Conservation (phyloP, 2,329 filamentous ascomycete species). For the Geosmithia morbida region DNA sequence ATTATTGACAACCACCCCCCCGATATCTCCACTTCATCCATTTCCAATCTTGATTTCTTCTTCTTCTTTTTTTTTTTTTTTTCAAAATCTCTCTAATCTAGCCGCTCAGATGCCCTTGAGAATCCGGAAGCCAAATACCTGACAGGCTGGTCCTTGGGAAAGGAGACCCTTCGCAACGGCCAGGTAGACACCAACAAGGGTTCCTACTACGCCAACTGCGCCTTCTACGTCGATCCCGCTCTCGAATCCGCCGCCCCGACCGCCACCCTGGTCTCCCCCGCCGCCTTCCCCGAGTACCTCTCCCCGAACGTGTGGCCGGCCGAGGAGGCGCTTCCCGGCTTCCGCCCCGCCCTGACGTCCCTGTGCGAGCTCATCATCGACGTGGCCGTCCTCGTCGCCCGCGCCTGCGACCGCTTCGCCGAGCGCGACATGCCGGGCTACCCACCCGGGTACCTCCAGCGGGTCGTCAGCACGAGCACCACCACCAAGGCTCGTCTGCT, state of each 20-base stretch:
- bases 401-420: constrained; percentile 81
- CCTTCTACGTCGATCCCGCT: constrained; percentile 53
- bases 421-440: constrained; percentile 60
- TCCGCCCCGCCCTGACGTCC: constrained; percentile 55
- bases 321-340: constrained; percentile 55
- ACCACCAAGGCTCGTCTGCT: constrained; percentile 84
- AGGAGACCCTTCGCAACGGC: constrained; percentile 66
- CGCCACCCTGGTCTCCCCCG: constrained; percentile 35
- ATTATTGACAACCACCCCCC: background rate
- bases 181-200: constrained; percentile 70
- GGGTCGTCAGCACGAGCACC: constrained; percentile 69
- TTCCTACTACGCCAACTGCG: constrained; percentile 74
- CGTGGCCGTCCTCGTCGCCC: constrained; percentile 72
- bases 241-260: constrained; percentile 50
- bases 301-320: constrained; percentile 76
- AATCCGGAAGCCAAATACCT: constrained; percentile 48
- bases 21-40: background rate
- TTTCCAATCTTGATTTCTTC: too few relatives aligned
- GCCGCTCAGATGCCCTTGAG: constrained; percentile 33
- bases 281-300: constrained; percentile 74
- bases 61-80: too few relatives aligned
- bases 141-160: constrained; percentile 67
- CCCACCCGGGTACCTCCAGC: constrained; percentile 64
- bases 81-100: too few relatives aligned
- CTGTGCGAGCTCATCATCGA: constrained; percentile 82